Evolutionary conservation across 2,329 filamentous ascomycete genomes (phyloP).

Genomic region (Trichophyton benhamiae): DNA sequence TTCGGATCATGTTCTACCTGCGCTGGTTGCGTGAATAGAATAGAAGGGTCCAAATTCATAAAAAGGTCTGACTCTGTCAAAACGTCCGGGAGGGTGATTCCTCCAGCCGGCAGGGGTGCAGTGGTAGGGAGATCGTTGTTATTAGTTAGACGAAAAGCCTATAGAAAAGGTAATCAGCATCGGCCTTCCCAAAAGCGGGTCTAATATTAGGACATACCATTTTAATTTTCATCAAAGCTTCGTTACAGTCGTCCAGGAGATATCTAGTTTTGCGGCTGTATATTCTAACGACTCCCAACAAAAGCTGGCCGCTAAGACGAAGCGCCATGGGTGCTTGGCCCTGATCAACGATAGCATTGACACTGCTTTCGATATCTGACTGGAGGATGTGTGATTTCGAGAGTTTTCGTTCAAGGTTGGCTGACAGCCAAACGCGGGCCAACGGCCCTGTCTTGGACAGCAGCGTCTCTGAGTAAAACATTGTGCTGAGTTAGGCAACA

Average conservation of each 20-base stretch:
- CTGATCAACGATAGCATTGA: conserved; percentile 86
- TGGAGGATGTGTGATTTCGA: conserved; percentile 93
- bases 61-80: conserved; percentile 89
- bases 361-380: conserved; percentile 87
- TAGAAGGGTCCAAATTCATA: conserved; percentile 68
- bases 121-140: conserved; percentile 91
- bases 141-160: conserved; percentile 88
- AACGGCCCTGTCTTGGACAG: conserved; percentile 93
- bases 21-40: conserved; percentile 65
- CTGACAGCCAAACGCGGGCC: conserved; percentile 94
- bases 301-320: conserved; percentile 80
- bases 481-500: conserved; percentile 28
- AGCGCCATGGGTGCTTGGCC: conserved; percentile 90
- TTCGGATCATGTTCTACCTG: conserved; percentile 26
- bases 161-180: conserved; percentile 22
- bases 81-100: conserved; percentile 77
- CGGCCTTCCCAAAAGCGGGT: neutral
- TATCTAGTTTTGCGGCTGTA: conserved; percentile 97
- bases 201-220: conserved; percentile 53
- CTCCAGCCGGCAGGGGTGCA: conserved; percentile 66
- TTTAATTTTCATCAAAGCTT: conserved; percentile 95
- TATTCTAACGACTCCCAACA: conserved; percentile 92
- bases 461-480: conserved; percentile 97
- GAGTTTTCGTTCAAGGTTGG: conserved; percentile 95
- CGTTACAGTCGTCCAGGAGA: conserved; percentile 91